Percentiles rank a stretch among this genome's conserved stretches.
Conservation (phyloP, 106 monocot genomes). For the Vanilla planifolia region DNA sequence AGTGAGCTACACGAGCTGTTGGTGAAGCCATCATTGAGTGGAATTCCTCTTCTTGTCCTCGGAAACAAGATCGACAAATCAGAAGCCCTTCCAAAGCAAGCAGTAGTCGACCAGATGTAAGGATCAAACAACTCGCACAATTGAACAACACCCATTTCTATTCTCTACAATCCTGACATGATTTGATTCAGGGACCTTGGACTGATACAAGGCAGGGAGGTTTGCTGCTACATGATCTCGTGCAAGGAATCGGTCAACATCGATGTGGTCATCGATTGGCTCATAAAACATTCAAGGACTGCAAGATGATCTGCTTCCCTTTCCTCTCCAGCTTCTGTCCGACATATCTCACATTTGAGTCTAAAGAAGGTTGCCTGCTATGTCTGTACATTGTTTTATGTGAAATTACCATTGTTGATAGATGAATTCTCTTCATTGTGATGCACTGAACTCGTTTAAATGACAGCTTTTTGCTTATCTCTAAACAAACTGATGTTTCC, state of each 20-base stretch:
- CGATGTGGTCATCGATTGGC: constrained; percentile 55
- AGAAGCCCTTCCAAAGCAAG: constrained; percentile 84
- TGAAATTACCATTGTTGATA: no score
- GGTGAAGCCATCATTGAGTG: constrained; percentile 64
- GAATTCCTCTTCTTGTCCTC: constrained; percentile 81
- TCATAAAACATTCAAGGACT: constrained; percentile 59
- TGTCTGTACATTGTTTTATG: no score
- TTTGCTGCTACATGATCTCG: constrained; percentile 60
- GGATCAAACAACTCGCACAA: no score
- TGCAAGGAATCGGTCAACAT: constrained; percentile 61
- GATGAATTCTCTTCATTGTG: no score
- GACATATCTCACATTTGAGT: no score
- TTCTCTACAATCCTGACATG: no score
- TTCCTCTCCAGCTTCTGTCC: no score
- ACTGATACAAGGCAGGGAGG: constrained; percentile 37
- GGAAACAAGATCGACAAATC: constrained; percentile 97
- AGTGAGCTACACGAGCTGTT: constrained; percentile 84
- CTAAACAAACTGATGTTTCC: no score
- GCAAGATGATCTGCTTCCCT: constrained; percentile 19
- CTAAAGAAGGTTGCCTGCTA: no score
- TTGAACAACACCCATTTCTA: no score
- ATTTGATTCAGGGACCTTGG: constrained; percentile 29
- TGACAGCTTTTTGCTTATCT: no score
- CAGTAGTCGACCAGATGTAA: constrained; percentile 83
- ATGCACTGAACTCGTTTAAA: no score